Conservation (phyloP, 768 basidiomycete species). For the Filobasidium wieringae region DNA sequence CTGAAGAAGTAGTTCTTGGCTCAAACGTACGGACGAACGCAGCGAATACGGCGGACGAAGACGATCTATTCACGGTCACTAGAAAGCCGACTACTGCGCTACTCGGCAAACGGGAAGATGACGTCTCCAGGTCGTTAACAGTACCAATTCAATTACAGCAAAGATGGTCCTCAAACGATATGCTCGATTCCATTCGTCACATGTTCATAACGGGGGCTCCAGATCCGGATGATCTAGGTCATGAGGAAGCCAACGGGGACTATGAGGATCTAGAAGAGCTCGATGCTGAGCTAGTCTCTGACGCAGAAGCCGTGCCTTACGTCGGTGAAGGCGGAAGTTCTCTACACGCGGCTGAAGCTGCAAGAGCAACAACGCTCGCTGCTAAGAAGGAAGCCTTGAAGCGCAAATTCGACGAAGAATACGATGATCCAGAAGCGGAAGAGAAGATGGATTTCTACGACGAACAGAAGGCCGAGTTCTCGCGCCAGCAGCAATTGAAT, state of each 20-base stretch:
- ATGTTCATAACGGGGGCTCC: constrained; percentile 74
- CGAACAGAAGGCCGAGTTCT: constrained; percentile 81
- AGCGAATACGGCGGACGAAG: constrained; percentile 17
- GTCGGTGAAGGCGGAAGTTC: constrained; percentile 39
- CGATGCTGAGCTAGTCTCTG: constrained; percentile 41
- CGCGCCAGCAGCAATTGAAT: constrained; percentile 69
- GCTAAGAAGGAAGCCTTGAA: constrained; percentile 84
- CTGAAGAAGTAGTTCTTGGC: constrained; percentile 54
- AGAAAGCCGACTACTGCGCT: constrained; percentile 43
- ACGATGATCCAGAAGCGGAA: constrained; percentile 57
- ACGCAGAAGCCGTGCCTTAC: constrained; percentile 39
- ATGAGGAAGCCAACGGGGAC: constrained; percentile 37
- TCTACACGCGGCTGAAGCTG: constrained; percentile 30
- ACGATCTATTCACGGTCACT: constrained; percentile 22
- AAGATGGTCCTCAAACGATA: constrained; percentile 72
- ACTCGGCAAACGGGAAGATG: constrained; percentile 53
- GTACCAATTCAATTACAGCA: too few relatives aligned
- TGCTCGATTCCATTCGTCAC: constrained; percentile 71
- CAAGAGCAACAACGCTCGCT: constrained; percentile 47
- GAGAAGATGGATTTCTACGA: constrained; percentile 75
- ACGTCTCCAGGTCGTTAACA: constrained; percentile 44
- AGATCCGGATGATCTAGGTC: constrained; percentile 24
- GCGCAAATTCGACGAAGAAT: constrained; percentile 91
- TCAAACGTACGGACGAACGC: constrained; percentile 19
- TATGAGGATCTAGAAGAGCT: constrained; percentile 37